Conservation (phyloP, 2,329 filamentous ascomycete species). For the Trichophaea hybrida region DNA sequence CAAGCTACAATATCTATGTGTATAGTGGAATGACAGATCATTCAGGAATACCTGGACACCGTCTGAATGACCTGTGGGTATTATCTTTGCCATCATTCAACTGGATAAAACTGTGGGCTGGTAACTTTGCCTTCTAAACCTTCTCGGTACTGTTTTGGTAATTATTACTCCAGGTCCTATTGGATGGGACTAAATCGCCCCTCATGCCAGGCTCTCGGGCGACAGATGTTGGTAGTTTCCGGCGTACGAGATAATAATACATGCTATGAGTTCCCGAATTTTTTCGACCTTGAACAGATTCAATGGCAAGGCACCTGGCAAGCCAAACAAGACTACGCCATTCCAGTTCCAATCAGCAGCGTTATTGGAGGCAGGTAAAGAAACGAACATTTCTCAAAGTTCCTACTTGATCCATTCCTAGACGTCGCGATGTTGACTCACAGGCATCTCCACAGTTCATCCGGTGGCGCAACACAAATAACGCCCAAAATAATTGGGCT, state of each 20-base stretch:
- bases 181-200: not conserved
- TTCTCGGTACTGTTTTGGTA: not conserved
- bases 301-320: not conserved
- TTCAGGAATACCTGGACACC: slow-evolving; percentile 45
- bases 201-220: not conserved
- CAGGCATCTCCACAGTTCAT: not conserved
- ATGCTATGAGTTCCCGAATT: not conserved
- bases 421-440: not conserved
- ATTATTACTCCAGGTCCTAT: not conserved
- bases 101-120: slow-evolving; percentile 51
- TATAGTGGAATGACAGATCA: slow-evolving; percentile 51
- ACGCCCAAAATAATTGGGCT: not conserved
- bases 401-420: not conserved
- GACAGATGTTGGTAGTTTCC: not conserved
- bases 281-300: not conserved
- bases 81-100: slow-evolving; percentile 64
- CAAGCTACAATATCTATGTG: slow-evolving; percentile 61
- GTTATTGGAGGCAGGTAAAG: not conserved
- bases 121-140: slow-evolving; percentile 23
- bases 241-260: not conserved
- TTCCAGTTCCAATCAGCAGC: not conserved
- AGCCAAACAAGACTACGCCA: not conserved
- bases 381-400: not conserved
- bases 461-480: not conserved
- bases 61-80: slow-evolving; percentile 47